Evolutionary conservation across 129 eudicot species (phyloP).

Genomic region (Arctium minus): DNA sequence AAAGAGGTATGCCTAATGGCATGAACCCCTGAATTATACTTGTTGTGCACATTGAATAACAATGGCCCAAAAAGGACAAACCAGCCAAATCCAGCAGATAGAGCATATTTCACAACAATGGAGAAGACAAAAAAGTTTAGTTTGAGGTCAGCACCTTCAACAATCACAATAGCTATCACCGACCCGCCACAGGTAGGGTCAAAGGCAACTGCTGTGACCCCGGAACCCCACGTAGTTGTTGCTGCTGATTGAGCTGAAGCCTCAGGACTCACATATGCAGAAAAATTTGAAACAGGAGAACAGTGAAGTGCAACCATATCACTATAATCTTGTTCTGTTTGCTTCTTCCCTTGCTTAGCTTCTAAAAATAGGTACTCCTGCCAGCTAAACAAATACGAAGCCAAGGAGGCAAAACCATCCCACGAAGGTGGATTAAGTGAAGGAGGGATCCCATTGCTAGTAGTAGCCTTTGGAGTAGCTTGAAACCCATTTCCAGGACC

Average conservation of each 20-base stretch:
- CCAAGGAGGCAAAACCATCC: conserved; percentile 89
- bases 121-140: neutral
- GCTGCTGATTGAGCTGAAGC: conserved; percentile 94
- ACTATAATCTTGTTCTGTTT: conserved; percentile 60
- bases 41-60: neutral
- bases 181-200: conserved; percentile 99
- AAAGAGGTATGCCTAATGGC: neutral
- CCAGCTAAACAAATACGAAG: conserved; percentile 87
- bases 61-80: neutral
- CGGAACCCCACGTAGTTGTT: conserved; percentile 99
- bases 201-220: conserved; percentile 96
- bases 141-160: conserved; percentile 59
- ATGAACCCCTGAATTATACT: neutral
- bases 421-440: conserved; percentile 81
- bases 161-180: conserved; percentile 88
- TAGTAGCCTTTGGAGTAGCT: conserved; percentile 69
- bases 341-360: conserved; percentile 77
- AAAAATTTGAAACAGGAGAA: conserved; percentile 95
- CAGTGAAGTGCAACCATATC: conserved; percentile 85
- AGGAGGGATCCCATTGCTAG: conserved; percentile 73
- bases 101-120: conserved; percentile 3
- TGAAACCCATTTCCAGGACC: conserved; percentile 97
- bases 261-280: conserved; percentile 97
- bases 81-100: neutral
- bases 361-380: conserved; percentile 75